Conservation (phyloP, 2,329 filamentous ascomycete genomes). For the Albifimbria verrucaria region DNA sequence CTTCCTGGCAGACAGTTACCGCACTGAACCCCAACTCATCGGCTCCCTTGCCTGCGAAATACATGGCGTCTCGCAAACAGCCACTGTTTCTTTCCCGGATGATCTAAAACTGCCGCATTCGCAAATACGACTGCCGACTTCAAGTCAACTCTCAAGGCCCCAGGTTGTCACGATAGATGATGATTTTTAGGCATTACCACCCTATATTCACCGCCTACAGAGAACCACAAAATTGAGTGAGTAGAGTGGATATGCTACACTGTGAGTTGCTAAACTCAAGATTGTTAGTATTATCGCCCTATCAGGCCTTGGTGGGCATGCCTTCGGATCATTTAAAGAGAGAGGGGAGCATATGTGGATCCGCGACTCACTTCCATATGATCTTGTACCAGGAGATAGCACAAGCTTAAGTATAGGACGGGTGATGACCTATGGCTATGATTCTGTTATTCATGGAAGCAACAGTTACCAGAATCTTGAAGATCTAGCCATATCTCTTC, state of each 20-base stretch:
- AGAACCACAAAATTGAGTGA: neutral
- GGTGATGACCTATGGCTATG: neutral
- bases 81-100: neutral
- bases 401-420: neutral
- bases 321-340: slow-evolving; percentile 1
- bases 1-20: neutral
- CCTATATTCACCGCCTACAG: neutral
- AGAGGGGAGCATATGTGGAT: neutral
- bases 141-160: neutral
- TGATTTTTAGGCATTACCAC: neutral
- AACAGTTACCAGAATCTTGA: neutral
- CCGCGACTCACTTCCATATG: neutral
- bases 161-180: neutral
- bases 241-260: neutral
- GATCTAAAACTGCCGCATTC: neutral
- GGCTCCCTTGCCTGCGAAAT: neutral
- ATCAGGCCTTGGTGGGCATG: slow-evolving; percentile 1
- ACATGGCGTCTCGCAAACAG: neutral
- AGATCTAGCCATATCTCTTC: neutral
- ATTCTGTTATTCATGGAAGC: neutral
- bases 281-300: neutral
- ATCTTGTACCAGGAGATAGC: neutral
- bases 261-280: neutral
- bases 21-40: neutral
- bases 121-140: neutral